These are phyloP conservation scores for Podaxis mareebaensis DNA, from an alignment of 768 basidiomycete species.

Conservation along the genomic window DNA sequence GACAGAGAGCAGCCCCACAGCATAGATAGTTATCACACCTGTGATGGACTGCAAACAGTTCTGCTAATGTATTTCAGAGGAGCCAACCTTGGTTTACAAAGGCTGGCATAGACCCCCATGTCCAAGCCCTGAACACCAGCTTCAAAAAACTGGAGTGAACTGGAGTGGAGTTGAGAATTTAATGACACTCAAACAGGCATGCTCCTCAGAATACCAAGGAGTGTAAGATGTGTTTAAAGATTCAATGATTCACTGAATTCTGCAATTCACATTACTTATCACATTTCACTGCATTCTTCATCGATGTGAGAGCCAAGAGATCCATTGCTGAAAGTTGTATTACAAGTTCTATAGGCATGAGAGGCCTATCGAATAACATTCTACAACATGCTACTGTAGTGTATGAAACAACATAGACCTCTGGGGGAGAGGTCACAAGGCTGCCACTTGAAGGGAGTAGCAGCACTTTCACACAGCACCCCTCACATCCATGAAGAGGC, in stretches of 20 bases:
- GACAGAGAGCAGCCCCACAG: constrained; percentile 21
- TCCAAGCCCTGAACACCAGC: constrained; percentile 36
- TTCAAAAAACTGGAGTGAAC: constrained; percentile 30
- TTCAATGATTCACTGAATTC: constrained; percentile 83
- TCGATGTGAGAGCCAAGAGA: constrained; percentile 80
- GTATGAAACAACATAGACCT: not conserved
- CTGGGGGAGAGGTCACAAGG: not conserved
- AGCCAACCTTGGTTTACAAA: constrained; percentile 27
- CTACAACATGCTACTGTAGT: constrained; percentile 22
- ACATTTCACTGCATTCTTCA: constrained; percentile 81
- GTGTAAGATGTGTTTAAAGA: constrained; percentile 83
- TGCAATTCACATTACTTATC: constrained; percentile 85
- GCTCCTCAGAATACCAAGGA: constrained; percentile 73
- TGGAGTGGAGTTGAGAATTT: constrained; percentile 45
- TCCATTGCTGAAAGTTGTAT: constrained; percentile 56
- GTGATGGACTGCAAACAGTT: constrained; percentile 27
- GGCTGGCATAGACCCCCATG: constrained; percentile 38
- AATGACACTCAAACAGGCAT: constrained; percentile 79
- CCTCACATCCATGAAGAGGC: constrained; percentile 1
- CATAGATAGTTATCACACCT: constrained; percentile 58
- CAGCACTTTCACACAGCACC: constrained; percentile 3
- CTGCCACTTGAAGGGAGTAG: constrained; percentile 16
- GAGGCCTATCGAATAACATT: constrained; percentile 27
- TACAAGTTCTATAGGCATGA: constrained; percentile 26
- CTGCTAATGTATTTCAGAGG: constrained; percentile 51